Evolutionary conservation across 1,284 basidiomycete species (phyloP), one percentile per base, ranked within the genome.

Genomic region (Ceratobasidium sp.): DNA sequence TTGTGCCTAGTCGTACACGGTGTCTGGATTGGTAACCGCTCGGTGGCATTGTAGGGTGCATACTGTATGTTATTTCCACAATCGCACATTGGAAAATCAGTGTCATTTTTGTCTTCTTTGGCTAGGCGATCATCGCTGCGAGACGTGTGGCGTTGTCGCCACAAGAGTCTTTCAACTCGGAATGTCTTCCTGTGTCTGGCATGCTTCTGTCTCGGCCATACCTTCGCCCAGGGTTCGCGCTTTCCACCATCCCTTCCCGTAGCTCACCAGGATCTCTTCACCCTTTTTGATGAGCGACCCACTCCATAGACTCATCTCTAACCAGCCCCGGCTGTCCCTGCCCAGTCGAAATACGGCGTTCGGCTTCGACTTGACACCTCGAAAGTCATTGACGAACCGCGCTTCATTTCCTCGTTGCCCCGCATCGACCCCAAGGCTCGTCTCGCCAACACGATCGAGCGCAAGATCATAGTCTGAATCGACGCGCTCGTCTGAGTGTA

Each of bases 191-290:
- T 21, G 43, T 23, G 28, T 58, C 55, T 58, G 55, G 32, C 21
- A 23, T 43, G 50, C 44, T 50, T 67, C 41, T 38, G 49, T n/a
- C 44, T 28, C 46, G 44, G 44, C 59, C n/a, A 28, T 55, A 21
- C 38, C 21, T 32, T 70, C 43, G 30, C 74, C 59, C 50, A 73
- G 38, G 76, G 70, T 73, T 72, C 88, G 84, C 58, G 85, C 85
- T 28, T 81, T 82, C 95, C 95, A 96, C 88, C 92, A 97, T n/a
- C 87, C 86, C 78, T 96, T 96, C n/a, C 95, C 95, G 79, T 98
- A 98, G 26, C 91, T 94, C 41, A 97, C 91, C 38, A 96, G 80
- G 50, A 98, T 87, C 81, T 98, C 96, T 16, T 94, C 89, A 1
- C 93, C 93, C 79, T 92, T 95, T 75, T 84, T 87, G 66, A 98